Percentiles rank a stretch among this genome's conserved stretches.
Conservation (phyloP, 345 rosid species). For the Geranium brycei region DNA sequence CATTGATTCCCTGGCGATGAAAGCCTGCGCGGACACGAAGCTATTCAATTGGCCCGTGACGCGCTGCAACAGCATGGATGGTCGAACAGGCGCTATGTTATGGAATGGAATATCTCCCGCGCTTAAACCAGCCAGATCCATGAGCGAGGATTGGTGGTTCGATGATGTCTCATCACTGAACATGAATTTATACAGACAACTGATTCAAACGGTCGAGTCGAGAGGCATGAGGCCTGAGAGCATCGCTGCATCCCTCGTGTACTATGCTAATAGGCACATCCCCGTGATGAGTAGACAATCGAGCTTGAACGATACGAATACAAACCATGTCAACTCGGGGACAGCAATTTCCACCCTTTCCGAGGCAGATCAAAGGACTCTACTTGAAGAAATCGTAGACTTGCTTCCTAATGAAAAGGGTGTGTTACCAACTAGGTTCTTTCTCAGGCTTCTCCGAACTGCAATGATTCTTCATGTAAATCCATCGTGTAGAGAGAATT, state of each 20-base stretch:
- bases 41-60: conserved; percentile 47
- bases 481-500: conserved; percentile 42
- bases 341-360: conserved; percentile 28
- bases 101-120: conserved; percentile 62
- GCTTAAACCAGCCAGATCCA: conserved; percentile 21
- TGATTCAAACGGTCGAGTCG: conserved; percentile 34
- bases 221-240: conserved; percentile 47
- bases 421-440: conserved; percentile 58
- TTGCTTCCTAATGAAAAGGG: conserved; percentile 76
- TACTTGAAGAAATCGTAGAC: conserved; percentile 59
- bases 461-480: conserved; percentile 65
- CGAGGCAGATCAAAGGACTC: conserved; percentile 66
- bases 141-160: conserved; percentile 70
- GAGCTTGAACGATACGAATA: conserved; percentile 13
- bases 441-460: conserved; percentile 72
- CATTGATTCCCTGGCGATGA: conserved; percentile 52
- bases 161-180: conserved; percentile 48
- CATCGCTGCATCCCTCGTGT: conserved; percentile 36
- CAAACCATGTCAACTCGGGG: conserved; percentile 16
- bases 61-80: conserved; percentile 14
- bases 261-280: conserved; percentile 46
- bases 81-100: conserved; percentile 18
- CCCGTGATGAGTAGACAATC: conserved; percentile 43
- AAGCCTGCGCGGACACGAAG: conserved; percentile 53
- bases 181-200: conserved; percentile 36